Evolutionary conservation across 257 asterid species (phyloP).

Genomic region (Fraxinus cuspidata): DNA sequence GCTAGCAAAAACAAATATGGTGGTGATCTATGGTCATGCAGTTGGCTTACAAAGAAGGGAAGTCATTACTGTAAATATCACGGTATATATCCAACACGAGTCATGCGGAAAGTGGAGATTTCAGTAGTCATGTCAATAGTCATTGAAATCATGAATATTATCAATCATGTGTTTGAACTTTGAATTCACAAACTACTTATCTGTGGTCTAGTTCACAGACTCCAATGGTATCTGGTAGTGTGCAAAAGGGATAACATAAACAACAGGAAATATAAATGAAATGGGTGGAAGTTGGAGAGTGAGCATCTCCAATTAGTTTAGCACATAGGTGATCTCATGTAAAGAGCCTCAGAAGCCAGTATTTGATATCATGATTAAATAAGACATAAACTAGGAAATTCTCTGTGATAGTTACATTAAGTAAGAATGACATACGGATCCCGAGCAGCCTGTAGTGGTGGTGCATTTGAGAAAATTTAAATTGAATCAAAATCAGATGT

Average conservation of each 20-base stretch:
- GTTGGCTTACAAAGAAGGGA: not conserved
- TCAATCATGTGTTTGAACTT: not conserved
- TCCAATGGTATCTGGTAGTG: not conserved
- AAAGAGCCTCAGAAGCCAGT: not conserved
- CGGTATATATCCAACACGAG: not conserved
- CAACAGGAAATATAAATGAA: not conserved
- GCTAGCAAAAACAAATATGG: not conserved
- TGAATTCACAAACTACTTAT: not conserved
- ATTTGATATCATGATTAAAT: not conserved
- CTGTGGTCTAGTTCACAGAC: not conserved
- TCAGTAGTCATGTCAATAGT: not conserved
- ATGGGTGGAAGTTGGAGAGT: not conserved
- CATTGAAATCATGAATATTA: not conserved
- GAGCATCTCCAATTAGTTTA: not conserved
- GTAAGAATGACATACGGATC: not conserved
- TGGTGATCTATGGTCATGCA: not conserved
- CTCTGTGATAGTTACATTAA: not conserved
- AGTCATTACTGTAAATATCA: not conserved
- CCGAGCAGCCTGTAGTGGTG: not conserved
- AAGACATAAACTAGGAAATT: not conserved
- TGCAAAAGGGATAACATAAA: not conserved
- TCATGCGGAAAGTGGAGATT: not conserved
- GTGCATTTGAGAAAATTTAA: not conserved
- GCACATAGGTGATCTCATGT: not conserved
- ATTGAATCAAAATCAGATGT: not conserved